Base-by-base conservation (phyloP, 345 rosid species). In the Microcos paniculata region DNA sequence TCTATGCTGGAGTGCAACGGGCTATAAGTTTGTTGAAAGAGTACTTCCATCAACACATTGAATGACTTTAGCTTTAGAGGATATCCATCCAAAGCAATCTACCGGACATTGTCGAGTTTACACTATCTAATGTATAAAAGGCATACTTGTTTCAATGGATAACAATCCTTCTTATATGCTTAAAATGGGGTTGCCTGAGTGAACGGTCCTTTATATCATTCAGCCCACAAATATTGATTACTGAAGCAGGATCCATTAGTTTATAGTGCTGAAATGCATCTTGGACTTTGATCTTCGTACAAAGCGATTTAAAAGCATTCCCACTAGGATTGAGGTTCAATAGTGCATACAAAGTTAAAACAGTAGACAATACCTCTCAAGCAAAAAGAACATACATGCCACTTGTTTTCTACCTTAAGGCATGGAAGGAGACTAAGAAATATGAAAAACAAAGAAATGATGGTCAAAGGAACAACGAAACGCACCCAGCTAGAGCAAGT, bases 401-500 rank as follows among this genome's bases (percentile, higher is more conserved):
- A 35, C 33, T 23, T 4, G 0, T 62, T 58, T 15, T 77, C 38
- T 12, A 53, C 12, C 28, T 30, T 35, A 26, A 35, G 28, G 40
- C 14, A 45, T 56, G 57, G 31, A 52, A 84, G 43, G 23, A 15
- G 40, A 35, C 8, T 2, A 7, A 51, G 19, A 70, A 49, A 19
- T 31, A n/a, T 61, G 18, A 68, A 30, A 6, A 55, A 45, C 46
- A 64, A 31, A 43, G 19, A 30, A 62, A 75, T 8, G 55, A 28
- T 19, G 18, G 5, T 2, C 59, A 12, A 24, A 61, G 21, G 76
- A 68, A 43, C 28, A 48, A 42, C 24, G 33, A 70, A 30, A 81
- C 86, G 74, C 76, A 95, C 99, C 99, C 98, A 63, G 87, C 86
- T 45, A 91, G 77, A 10, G 98, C 89, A 43, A 95, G 93, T 66